These are phyloP conservation scores for Pleurotus tuoliensis DNA, from an alignment of 768 basidiomycete genomes.

Conservation along the genomic window DNA sequence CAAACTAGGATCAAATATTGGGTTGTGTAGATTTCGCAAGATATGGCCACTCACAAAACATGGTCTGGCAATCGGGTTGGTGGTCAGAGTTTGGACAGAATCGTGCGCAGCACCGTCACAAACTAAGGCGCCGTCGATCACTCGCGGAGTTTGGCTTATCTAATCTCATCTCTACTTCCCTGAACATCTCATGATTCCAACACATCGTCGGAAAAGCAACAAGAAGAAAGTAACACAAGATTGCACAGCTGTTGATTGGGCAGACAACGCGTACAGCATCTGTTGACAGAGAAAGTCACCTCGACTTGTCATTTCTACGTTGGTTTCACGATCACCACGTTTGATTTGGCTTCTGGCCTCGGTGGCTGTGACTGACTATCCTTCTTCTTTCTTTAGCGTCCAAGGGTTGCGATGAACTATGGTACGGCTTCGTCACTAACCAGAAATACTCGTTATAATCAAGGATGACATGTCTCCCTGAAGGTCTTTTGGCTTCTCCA, in stretches of 20 bases:
- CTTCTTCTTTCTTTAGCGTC: not conserved
- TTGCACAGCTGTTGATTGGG: too few species aligned
- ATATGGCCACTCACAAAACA: slow-evolving; percentile 20
- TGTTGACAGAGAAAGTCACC: too few species aligned
- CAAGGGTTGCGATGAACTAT: too few species aligned
- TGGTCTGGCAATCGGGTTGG: slow-evolving; percentile 6
- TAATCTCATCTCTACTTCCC: slow-evolving; percentile 1
- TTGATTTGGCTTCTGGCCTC: not conserved
- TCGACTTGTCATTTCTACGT: too few species aligned
- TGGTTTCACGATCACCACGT: too few species aligned
- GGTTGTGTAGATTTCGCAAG: not conserved
- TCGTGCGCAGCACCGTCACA: not conserved
- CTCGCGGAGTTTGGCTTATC: slow-evolving; percentile 3
- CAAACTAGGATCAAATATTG: slow-evolving; percentile 33
- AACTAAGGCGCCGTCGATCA: not conserved
- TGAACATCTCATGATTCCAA: not conserved
- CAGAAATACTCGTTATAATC: too few species aligned
- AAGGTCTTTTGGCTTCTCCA: not conserved
- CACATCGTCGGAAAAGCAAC: too few species aligned
- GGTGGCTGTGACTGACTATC: slow-evolving; percentile 5
- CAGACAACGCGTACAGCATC: too few species aligned
- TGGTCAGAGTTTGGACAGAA: not conserved
- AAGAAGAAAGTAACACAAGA: too few species aligned
- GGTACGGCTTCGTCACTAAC: too few species aligned
- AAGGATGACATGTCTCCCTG: not conserved